Evolutionary conservation across 148 eudicot species (phyloP).

Genomic region (Fallopia convolvulus): DNA sequence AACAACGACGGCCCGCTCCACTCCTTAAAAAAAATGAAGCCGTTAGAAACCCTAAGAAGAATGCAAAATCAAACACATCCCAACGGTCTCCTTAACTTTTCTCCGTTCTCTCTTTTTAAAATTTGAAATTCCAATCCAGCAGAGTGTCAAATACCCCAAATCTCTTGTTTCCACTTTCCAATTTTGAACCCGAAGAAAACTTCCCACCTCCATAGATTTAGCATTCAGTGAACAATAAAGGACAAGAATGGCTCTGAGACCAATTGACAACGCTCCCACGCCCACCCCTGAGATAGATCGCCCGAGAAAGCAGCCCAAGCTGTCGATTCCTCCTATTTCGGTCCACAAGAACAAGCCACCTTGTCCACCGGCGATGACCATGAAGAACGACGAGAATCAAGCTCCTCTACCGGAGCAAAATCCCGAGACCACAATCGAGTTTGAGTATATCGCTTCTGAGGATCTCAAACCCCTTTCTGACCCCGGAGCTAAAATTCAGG

Average conservation of each 20-base stretch:
- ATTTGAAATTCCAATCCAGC: slow-evolving; percentile 2
- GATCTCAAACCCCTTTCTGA: slow-evolving; percentile 57
- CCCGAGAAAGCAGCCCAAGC: slow-evolving; percentile 44
- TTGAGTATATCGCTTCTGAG: slow-evolving; percentile 67
- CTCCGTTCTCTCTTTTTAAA: background rate
- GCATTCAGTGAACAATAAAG: background rate
- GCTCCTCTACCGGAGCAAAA: slow-evolving; percentile 21
- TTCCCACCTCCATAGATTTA: background rate
- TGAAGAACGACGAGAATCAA: slow-evolving; percentile 42
- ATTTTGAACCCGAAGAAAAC: background rate
- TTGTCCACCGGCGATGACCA: slow-evolving; percentile 9
- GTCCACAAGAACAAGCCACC: slow-evolving; percentile 21
- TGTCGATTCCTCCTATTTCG: slow-evolving; percentile 15
- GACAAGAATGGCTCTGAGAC: slow-evolving; percentile 41
- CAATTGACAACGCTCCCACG: slow-evolving; percentile 52
- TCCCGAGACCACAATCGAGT: slow-evolving; percentile 43
- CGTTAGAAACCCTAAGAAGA: background rate
- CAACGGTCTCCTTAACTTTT: slow-evolving; percentile 2
- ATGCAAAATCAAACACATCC: background rate
- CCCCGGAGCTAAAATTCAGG: slow-evolving; percentile 64
- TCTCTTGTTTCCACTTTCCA: background rate
- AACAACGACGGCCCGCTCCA: background rate
- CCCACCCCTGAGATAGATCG: slow-evolving; percentile 27
- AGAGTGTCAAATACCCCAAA: slow-evolving; percentile 7
- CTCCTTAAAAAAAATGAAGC: background rate